Conservation (phyloP, 371 early-diverging fungal species). For the Mycotypha africana region DNA sequence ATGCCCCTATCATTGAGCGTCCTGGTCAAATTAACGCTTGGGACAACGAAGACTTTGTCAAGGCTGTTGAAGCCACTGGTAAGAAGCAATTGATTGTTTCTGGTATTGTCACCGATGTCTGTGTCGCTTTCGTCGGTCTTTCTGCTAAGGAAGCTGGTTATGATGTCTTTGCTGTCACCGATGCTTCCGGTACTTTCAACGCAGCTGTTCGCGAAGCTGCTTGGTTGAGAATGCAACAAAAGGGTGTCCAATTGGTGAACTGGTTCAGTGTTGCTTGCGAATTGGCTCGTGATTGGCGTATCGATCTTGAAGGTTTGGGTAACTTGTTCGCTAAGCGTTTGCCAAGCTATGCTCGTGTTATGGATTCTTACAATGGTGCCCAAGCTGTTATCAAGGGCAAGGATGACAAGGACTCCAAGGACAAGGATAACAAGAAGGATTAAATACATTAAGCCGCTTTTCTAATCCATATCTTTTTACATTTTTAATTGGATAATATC, state of each 20-base stretch:
- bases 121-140: constrained; percentile 23
- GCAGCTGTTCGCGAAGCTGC: constrained; percentile 18
- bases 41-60: constrained; percentile 17
- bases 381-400: no score
- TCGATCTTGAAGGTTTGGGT: constrained; percentile 16
- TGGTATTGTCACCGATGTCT: constrained; percentile 31
- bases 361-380: constrained; percentile 22
- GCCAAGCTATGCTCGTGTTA: constrained; percentile 20
- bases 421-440: no score
- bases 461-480: no score
- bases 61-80: constrained; percentile 23
- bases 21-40: constrained; percentile 31
- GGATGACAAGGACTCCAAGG: no score
- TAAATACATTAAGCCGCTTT: no score
- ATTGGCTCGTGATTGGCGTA: constrained; percentile 25
- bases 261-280: constrained; percentile 24
- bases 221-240: constrained; percentile 26
- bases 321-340: constrained; percentile 22
- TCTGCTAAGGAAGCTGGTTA: constrained; percentile 27
- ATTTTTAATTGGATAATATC: no score
- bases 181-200: constrained; percentile 23
- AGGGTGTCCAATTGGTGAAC: constrained; percentile 18
- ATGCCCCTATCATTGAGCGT: constrained; percentile 17
- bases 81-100: constrained; percentile 26
- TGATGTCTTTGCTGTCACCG: constrained; percentile 26